Evolutionary conservation across 148 eudicot species (phyloP).

Genomic region (Camellia sinensis): DNA sequence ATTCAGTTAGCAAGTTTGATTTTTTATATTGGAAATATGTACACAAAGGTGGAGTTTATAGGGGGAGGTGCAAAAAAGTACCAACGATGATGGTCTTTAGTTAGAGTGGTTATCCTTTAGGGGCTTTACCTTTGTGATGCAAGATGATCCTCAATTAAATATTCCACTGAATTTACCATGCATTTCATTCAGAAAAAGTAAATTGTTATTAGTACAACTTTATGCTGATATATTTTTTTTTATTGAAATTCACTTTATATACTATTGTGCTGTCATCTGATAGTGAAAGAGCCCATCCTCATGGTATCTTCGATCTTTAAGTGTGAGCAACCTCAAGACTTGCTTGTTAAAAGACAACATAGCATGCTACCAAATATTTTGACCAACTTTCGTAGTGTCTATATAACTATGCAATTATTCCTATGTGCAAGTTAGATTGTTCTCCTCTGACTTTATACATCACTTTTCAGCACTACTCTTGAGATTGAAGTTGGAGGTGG

Average conservation of each 20-base stretch:
- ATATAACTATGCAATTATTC: neutral
- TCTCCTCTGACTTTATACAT: conserved; percentile 19
- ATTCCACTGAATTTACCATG: neutral
- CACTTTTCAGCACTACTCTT: conserved; percentile 56
- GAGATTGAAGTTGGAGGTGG: conserved; percentile 97
- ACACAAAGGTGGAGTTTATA: neutral
- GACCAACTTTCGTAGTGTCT: neutral
- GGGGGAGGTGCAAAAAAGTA: neutral
- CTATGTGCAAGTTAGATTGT: neutral
- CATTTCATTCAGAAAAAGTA: neutral
- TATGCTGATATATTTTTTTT: neutral
- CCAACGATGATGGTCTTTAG: neutral
- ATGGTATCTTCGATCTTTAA: neutral
- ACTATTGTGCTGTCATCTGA: neutral
- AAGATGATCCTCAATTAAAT: neutral
- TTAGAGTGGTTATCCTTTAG: neutral
- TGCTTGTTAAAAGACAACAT: neutral
- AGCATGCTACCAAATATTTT: neutral
- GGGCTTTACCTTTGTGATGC: neutral
- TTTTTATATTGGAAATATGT: neutral
- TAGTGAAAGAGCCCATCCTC: neutral
- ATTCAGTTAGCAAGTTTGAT: no score
- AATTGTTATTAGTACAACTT: neutral
- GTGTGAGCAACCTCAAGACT: neutral
- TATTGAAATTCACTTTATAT: neutral